A percentile compares a stretch with the other conserved stretches of the same genome.
Conservation (phyloP, 345 rosid species). For the Eucalyptus paniculata region DNA sequence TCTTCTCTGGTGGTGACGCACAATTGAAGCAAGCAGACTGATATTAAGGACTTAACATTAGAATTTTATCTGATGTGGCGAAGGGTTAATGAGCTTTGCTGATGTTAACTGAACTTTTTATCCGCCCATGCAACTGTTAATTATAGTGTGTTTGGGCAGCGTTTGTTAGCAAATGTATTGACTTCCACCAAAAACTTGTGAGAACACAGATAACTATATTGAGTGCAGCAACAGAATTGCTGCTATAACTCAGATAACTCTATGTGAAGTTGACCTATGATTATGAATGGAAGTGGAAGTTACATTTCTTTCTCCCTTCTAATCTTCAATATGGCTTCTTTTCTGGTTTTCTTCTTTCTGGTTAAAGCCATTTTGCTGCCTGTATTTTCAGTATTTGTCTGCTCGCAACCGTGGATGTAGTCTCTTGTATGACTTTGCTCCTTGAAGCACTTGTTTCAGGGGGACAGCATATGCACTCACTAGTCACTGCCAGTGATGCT, state of each 20-base stretch:
- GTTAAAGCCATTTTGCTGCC: neutral
- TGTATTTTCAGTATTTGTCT: neutral
- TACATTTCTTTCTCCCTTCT: neutral
- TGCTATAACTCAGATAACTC: neutral
- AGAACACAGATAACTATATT: neutral
- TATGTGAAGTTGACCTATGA: neutral
- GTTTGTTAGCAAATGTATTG: neutral
- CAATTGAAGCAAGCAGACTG: neutral
- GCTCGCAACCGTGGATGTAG: neutral
- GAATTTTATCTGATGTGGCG: neutral
- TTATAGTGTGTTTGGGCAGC: neutral
- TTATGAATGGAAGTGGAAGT: neutral
- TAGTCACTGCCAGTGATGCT: neutral
- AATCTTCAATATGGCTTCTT: neutral
- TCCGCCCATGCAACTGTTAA: neutral
- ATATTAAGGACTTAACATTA: neutral
- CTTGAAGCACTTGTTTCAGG: neutral
- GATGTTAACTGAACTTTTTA: neutral
- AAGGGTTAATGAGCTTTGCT: neutral
- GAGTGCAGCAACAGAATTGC: neutral
- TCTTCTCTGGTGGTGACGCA: neutral
- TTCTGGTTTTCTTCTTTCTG: neutral
- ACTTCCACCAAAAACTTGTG: neutral
- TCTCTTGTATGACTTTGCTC: neutral
- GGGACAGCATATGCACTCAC: neutral